Percentiles rank a stretch among this genome's conserved stretches.
phyloP scores from a whole-genome alignment of 495 filamentous ascomycete species.

The Niebla homalea region DNA sequence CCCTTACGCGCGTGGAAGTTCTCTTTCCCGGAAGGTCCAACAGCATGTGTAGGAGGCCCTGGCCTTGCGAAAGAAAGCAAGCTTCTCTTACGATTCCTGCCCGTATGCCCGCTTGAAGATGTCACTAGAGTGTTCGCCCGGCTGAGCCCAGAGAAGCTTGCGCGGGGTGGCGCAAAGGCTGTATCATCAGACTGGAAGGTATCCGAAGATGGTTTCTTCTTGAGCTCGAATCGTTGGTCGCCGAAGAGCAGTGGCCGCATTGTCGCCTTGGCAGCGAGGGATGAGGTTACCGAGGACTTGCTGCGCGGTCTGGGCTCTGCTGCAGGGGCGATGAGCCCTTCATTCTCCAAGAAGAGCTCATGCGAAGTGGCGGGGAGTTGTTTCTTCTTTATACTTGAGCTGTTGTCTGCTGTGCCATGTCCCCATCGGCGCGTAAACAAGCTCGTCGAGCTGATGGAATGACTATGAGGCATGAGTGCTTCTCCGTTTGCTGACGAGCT shows the following conservation, averaged over 20 bases:
- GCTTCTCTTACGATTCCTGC: conserved; percentile 5
- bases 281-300: no score
- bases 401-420: not conserved
- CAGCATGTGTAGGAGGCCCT: no score
- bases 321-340: conserved; percentile 1
- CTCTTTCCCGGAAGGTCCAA: no score
- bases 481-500: no score
- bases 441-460: not conserved
- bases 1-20: no score
- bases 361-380: not conserved
- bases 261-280: not conserved
- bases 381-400: not conserved
- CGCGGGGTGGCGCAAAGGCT: conserved; percentile 4
- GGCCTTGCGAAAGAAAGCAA: not conserved
- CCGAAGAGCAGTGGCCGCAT: no score
- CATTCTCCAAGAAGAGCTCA: conserved; percentile 7
- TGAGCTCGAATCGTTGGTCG: no score
- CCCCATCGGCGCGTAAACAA: not conserved
- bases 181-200: no score
- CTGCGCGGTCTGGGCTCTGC: not conserved
- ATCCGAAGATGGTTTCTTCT: no score
- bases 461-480: no score
- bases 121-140: conserved; percentile 25
- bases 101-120: not conserved
- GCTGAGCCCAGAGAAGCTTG: conserved; percentile 35